phyloP scores from a whole-genome alignment of 2,329 filamentous ascomycete species.

The Teratosphaeriaceae sp. region DNA sequence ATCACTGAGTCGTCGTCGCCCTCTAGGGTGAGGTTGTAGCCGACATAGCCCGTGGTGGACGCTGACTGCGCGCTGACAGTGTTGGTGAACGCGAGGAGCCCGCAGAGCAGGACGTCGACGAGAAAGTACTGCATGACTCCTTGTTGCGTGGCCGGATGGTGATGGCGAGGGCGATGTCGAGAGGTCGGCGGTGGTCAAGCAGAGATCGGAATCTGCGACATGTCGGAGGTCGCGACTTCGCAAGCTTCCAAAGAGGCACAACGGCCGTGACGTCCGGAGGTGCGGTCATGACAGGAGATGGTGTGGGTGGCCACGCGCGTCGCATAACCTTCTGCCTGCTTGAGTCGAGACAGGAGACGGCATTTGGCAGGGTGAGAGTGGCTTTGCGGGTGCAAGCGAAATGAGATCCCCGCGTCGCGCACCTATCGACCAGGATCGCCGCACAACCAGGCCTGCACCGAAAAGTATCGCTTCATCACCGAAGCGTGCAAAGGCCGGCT shows the following conservation, averaged over 20 bases:
- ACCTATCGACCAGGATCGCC: background rate
- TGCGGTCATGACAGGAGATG: background rate
- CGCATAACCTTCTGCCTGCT: too few relatives aligned
- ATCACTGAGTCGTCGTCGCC: constrained; percentile 25
- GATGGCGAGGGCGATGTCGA: background rate
- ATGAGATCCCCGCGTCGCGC: constrained; percentile 1
- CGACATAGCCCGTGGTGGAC: constrained; percentile 15
- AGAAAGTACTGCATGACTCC: background rate
- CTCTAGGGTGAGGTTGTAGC: constrained; percentile 26
- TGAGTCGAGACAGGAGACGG: background rate
- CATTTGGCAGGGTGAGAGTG: background rate
- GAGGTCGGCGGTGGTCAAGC: background rate
- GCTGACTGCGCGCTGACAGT: constrained; percentile 10
- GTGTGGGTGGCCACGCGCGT: background rate
- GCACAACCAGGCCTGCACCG: background rate
- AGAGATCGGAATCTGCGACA: too few relatives aligned
- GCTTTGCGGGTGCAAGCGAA: constrained; percentile 1
- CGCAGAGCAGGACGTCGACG: background rate
- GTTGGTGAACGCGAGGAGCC: background rate
- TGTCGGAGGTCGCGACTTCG: too few relatives aligned
- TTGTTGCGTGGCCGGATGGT: background rate
- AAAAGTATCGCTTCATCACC: too few relatives aligned
- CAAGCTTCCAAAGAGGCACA: background rate
- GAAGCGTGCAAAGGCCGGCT: too few relatives aligned
- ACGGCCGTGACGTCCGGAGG: background rate